Percentiles rank a stretch among this genome's conserved stretches.
These are phyloP conservation scores for Chytriomyces confervae DNA, from an alignment of 192 early-diverging fungal genomes.

Conservation along the genomic window DNA sequence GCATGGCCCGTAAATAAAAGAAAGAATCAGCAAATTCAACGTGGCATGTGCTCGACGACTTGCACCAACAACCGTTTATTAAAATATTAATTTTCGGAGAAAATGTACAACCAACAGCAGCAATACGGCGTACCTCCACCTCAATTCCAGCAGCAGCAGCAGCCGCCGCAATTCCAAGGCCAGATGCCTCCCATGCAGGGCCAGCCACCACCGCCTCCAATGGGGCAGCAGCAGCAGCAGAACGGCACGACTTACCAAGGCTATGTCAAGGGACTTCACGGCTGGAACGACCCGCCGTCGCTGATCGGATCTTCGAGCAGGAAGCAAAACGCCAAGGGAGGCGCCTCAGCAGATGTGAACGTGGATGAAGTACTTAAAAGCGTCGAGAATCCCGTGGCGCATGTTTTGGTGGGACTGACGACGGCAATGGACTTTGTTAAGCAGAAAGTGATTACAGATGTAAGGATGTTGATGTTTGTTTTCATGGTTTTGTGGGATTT, in stretches of 20 bases:
- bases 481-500: neutral
- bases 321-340: neutral
- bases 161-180: too few relatives aligned
- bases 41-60: too few relatives aligned
- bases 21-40: too few relatives aligned
- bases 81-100: too few relatives aligned
- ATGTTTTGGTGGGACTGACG: slow-evolving; percentile 33
- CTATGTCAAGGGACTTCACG: slow-evolving; percentile 43
- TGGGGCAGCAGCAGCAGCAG: neutral
- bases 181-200: neutral
- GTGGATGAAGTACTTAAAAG: slow-evolving; percentile 33
- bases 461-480: slow-evolving; percentile 24
- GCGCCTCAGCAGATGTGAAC: slow-evolving; percentile 7
- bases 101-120: neutral
- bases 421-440: slow-evolving; percentile 46
- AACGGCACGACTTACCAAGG: slow-evolving; percentile 41
- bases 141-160: neutral
- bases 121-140: neutral
- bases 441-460: slow-evolving; percentile 23
- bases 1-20: too few relatives aligned
- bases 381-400: slow-evolving; percentile 35
- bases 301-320: slow-evolving; percentile 34
- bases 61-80: too few relatives aligned
- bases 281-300: slow-evolving; percentile 46
- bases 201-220: neutral